Conservation (phyloP, 495 filamentous ascomycete species). For the Lasiosphaeria ovina region DNA sequence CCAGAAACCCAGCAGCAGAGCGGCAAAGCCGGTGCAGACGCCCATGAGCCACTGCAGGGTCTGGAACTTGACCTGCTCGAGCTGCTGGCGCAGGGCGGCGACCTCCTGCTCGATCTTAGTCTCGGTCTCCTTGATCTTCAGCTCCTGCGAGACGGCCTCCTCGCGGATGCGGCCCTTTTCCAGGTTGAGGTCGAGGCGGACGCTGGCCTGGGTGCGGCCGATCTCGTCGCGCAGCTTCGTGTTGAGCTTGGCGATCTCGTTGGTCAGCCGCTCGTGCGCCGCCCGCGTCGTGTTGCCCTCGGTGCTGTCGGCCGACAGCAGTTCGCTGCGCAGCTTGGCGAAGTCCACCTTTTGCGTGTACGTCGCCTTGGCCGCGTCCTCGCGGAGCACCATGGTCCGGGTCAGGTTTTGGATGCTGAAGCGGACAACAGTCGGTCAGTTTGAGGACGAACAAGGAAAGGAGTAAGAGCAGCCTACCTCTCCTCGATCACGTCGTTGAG, state of each 20-base stretch:
- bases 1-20: constrained; percentile 94
- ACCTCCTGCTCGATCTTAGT: constrained; percentile 98
- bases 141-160: constrained; percentile 93
- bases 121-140: constrained; percentile 99
- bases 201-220: constrained; percentile 84
- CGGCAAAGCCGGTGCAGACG: constrained; percentile 89
- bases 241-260: constrained; percentile 90
- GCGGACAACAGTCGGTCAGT: neutral
- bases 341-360: constrained; percentile 99
- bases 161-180: constrained; percentile 97
- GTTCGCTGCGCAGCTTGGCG: constrained; percentile 93
- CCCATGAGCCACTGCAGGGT: constrained; percentile 99
- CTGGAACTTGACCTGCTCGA: constrained; percentile 96
- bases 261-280: constrained; percentile 87
- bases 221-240: constrained; percentile 89
- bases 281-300: constrained; percentile 84
- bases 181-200: constrained; percentile 88
- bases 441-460: neutral
- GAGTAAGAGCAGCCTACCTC: constrained; percentile 47
- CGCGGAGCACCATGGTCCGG: constrained; percentile 96
- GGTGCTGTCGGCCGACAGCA: constrained; percentile 84
- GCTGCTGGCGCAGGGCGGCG: constrained; percentile 80
- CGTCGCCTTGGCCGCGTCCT: constrained; percentile 80
- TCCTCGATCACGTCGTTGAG: constrained; percentile 97
- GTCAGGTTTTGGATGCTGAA: constrained; percentile 91